Evolutionary conservation across 2,329 filamentous ascomycete species (phyloP), one percentile per base, ranked within the genome.

Genomic region (Colletotrichum costaricense): DNA sequence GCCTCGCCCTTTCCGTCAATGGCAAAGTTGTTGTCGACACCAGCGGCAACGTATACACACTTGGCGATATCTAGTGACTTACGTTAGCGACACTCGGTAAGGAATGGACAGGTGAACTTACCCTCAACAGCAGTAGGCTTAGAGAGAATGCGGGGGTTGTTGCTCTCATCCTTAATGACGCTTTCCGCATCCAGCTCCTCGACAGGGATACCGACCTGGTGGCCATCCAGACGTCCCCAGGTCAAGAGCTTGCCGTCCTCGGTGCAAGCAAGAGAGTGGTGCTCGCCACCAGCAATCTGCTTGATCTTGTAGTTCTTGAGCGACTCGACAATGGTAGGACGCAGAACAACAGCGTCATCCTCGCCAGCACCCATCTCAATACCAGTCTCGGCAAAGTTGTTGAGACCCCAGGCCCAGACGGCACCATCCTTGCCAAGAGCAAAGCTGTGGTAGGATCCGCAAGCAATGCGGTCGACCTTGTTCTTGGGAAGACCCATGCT

Each of bases 321-420:
- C 7, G 88, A 88, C 9, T 89, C 84, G 30, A 98, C 89, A 64
- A 93, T 84, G 55, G 89, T 90, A 3, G 95, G 93, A 76, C 90
- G 89, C n/a, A 93, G 88, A 63, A 97, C 89, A 74, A 93, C 90
- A 42, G 92, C 92, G 76, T 93, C 91, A 65, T 93, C 90, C 71
- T 92, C 89, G 38, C 92, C 92, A 16, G 89, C 91, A 67, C 88
- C 86, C 56, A 90, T 87, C 19, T 86, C 85, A 72, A 81, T 77
- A 72, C 93, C 94, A 19, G 93, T 94, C 84, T 97, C 93, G 75
- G 93, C 93, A 82, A 94, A 97, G 83, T 93, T 95, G 87, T 97
- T 97, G 35, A 96, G 86, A 28, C 95, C 95, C 94, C 95, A 97
- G 0, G 92, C 90, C 83, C 91, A 97, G 38, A 96, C 92, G 35